Conservation (phyloP, 805 yeast species). For the Kodamaea hsintzibuensis region DNA sequence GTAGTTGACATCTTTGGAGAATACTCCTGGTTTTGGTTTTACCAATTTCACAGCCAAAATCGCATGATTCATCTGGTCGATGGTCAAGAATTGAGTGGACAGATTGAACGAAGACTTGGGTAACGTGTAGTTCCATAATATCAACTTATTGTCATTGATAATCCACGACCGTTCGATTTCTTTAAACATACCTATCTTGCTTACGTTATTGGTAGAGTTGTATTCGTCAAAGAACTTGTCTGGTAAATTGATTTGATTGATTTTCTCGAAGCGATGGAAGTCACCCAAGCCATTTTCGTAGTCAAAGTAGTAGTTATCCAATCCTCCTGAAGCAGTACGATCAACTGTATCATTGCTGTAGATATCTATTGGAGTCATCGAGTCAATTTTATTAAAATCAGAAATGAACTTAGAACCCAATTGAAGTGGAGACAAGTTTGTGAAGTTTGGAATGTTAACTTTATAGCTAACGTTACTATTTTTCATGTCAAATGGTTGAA, state of each 20-base stretch:
- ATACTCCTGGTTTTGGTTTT: conserved; percentile 79
- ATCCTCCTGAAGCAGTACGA: conserved; percentile 34
- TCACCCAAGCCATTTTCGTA: conserved; percentile 45
- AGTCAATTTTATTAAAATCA: conserved; percentile 57
- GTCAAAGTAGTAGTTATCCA: conserved; percentile 66
- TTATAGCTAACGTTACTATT: conserved; percentile 44
- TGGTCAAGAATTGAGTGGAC: conserved; percentile 62
- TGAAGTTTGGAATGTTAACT: conserved; percentile 49
- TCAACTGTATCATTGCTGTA: conserved; percentile 60
- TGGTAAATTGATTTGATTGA: conserved; percentile 70
- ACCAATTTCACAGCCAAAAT: conserved; percentile 75
- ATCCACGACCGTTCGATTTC: conserved; percentile 86
- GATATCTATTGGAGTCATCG: conserved; percentile 55
- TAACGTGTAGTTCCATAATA: conserved; percentile 79
- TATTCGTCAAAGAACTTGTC: conserved; percentile 76
- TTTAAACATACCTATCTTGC: conserved; percentile 81
- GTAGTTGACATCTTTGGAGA: conserved; percentile 73
- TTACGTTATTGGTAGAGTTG: conserved; percentile 61
- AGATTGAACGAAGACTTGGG: conserved; percentile 48
- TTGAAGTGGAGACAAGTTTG: conserved; percentile 52
- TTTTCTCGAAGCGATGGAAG: conserved; percentile 76
- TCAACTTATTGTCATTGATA: conserved; percentile 73
- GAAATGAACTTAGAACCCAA: conserved; percentile 67
- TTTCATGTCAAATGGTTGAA: conserved; percentile 36
- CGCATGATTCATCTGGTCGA: conserved; percentile 79